Evolutionary conservation across 352 stramenopile genomes (phyloP).

Genomic region (Elongisporangium anandrum): DNA sequence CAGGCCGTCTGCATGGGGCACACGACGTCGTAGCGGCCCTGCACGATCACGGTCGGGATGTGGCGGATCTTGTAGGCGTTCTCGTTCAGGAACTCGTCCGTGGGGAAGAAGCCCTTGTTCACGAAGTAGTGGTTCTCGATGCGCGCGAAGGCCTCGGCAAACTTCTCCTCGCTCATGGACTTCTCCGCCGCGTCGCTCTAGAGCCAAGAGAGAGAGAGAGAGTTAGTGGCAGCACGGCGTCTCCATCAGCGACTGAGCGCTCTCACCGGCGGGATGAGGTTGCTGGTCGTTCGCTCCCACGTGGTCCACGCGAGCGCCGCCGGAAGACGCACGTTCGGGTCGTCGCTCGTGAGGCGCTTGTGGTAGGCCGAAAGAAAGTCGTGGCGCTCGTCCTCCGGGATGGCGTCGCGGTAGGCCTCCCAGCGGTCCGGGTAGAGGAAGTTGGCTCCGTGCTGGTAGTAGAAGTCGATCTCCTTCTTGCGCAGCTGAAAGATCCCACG

Average conservation of each 20-base stretch:
- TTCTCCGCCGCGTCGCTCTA: conserved; percentile 60
- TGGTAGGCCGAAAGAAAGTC: conserved; percentile 87
- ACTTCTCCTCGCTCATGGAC: conserved; percentile 76
- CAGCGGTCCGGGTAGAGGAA: conserved; percentile 91
- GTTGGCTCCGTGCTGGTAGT: conserved; percentile 87
- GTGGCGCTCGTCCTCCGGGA: conserved; percentile 80
- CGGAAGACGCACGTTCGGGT: conserved; percentile 73
- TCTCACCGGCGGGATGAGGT: conserved; percentile 59
- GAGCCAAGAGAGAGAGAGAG: conserved; percentile 5
- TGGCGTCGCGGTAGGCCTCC: conserved; percentile 86
- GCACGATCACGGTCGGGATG: conserved; percentile 90
- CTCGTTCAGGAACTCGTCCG: conserved; percentile 84
- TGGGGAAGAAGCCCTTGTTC: conserved; percentile 89
- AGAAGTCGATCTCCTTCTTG: conserved; percentile 90
- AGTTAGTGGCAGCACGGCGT: no score
- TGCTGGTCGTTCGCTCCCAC: conserved; percentile 89
- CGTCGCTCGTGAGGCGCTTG: conserved; percentile 82
- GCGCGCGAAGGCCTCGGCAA: conserved; percentile 87
- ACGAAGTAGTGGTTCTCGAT: conserved; percentile 94
- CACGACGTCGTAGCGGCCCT: conserved; percentile 89
- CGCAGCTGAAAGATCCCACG: conserved; percentile 92
- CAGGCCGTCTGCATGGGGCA: conserved; percentile 85
- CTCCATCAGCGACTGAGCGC: conserved; percentile 4
- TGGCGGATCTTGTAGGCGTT: conserved; percentile 89
- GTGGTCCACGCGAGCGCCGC: conserved; percentile 88